phyloP scores from a whole-genome alignment of 352 stramenopile genomes.

The Globisporangium mamillatum region DNA sequence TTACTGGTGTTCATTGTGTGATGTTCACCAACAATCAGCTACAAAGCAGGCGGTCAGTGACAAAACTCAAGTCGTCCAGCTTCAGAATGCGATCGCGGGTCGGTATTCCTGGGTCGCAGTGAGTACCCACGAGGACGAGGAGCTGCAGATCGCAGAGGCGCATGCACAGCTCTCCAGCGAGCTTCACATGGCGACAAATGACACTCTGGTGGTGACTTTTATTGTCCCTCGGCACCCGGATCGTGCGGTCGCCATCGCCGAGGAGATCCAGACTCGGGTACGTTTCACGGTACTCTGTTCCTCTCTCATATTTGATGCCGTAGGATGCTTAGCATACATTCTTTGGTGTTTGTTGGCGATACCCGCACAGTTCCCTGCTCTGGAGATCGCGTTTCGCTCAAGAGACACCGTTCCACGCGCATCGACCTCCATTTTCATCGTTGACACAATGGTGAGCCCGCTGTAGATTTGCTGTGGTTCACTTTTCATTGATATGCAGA shows the following conservation, averaged over 20 bases:
- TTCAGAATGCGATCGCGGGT: constrained; percentile 22
- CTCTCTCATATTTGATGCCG: too few species aligned
- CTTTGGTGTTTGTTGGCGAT: background rate
- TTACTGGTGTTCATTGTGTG: too few species aligned
- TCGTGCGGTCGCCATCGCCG: constrained; percentile 32
- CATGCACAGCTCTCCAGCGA: constrained; percentile 28
- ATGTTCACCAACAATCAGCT: constrained; percentile 3
- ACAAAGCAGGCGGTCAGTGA: constrained; percentile 9
- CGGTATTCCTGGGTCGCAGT: constrained; percentile 48
- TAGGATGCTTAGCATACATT: too few species aligned
- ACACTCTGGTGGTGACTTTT: constrained; percentile 33
- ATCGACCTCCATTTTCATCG: constrained; percentile 50
- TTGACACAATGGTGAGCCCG: constrained; percentile 53
- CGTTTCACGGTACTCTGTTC: too few species aligned
- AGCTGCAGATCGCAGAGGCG: constrained; percentile 38
- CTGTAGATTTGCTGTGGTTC: background rate
- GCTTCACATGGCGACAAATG: background rate
- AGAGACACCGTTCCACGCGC: constrained; percentile 26
- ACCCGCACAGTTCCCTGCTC: constrained; percentile 30
- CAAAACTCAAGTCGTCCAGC: background rate
- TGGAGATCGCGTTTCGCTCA: constrained; percentile 39
- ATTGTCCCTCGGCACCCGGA: constrained; percentile 64
- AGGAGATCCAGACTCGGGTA: constrained; percentile 35
- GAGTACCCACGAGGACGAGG: constrained; percentile 73
- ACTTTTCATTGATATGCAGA: too few species aligned